Percentiles rank a stretch among this genome's conserved stretches.
Evolutionary conservation across 169 alveolate species (phyloP).

Genomic region (Haemoproteus tartakovskyi): DNA sequence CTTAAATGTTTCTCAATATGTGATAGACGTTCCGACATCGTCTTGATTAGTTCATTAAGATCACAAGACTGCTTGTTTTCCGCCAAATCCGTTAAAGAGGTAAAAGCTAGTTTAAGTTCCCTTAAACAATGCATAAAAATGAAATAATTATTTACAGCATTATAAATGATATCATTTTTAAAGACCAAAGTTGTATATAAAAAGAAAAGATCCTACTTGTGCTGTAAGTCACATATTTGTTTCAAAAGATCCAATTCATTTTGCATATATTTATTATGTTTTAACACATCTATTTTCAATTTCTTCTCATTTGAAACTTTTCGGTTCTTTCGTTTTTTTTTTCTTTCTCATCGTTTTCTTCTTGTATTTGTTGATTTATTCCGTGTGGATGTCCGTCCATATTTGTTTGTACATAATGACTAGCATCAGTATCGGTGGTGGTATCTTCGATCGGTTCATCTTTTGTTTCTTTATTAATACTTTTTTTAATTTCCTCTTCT

Average conservation of each 20-base stretch:
- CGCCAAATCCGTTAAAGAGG: slow-evolving; percentile 44
- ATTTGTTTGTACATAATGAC: no score
- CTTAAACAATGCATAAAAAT: neutral
- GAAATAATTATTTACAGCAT: neutral
- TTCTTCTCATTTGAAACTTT: slow-evolving; percentile 22
- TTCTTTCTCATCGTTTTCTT: no score
- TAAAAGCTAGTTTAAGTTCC: slow-evolving; percentile 47
- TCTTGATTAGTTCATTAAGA: slow-evolving; percentile 47
- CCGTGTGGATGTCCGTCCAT: no score
- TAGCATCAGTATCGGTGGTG: no score
- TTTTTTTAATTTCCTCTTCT: slow-evolving; percentile 60
- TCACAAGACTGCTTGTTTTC: slow-evolving; percentile 44
- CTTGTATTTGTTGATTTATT: no score
- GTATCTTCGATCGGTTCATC: slow-evolving; percentile 16
- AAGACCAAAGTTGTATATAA: neutral
- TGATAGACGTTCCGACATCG: slow-evolving; percentile 20
- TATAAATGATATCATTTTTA: neutral
- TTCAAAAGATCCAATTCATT: slow-evolving; percentile 22
- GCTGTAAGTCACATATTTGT: slow-evolving; percentile 53
- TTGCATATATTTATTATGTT: slow-evolving; percentile 46
- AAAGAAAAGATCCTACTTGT: slow-evolving; percentile 3
- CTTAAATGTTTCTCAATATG: slow-evolving; percentile 49
- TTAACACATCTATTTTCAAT: slow-evolving; percentile 6
- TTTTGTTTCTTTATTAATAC: slow-evolving; percentile 35
- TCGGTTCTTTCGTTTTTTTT: no score